A percentile compares a stretch with the other conserved stretches of the same genome.
Evolutionary conservation across 192 early-diverging fungal genomes (phyloP).

Genomic region (Diversispora epigaea): DNA sequence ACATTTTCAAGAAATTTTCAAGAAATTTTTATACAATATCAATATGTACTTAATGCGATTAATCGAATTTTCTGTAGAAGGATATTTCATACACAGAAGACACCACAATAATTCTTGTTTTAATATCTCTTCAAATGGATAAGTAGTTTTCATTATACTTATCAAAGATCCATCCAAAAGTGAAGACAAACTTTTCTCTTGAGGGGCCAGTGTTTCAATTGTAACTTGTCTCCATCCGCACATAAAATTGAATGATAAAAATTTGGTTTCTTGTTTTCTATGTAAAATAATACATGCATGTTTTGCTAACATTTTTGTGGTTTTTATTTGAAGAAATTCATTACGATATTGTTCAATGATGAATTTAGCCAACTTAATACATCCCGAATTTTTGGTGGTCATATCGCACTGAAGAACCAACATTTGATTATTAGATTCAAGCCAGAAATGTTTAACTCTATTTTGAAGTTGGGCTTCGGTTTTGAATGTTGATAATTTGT

Average conservation of each 20-base stretch:
- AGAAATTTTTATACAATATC: background rate
- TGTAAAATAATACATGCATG: slow-evolving; percentile 31
- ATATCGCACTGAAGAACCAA: slow-evolving; percentile 29
- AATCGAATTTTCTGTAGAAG: background rate
- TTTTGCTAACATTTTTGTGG: background rate
- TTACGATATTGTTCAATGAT: slow-evolving; percentile 31
- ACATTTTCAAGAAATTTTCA: too few species aligned
- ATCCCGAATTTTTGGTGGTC: slow-evolving; percentile 16
- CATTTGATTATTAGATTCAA: slow-evolving; percentile 11
- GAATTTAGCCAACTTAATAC: slow-evolving; percentile 32
- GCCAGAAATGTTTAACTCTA: slow-evolving; percentile 30
- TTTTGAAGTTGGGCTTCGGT: slow-evolving; percentile 27
- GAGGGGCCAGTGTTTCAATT: slow-evolving; percentile 18
- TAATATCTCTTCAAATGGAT: slow-evolving; percentile 30
- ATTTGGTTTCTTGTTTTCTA: slow-evolving; percentile 1
- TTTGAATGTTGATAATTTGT: slow-evolving; percentile 26
- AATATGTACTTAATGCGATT: slow-evolving; percentile 10
- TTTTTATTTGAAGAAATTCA: background rate
- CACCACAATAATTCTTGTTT: slow-evolving; percentile 28
- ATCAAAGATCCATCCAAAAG: slow-evolving; percentile 17
- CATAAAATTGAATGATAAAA: slow-evolving; percentile 29
- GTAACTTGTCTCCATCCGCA: slow-evolving; percentile 28
- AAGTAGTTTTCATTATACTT: slow-evolving; percentile 7
- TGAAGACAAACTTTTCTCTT: slow-evolving; percentile 1
- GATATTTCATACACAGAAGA: slow-evolving; percentile 30